Base-by-base conservation (phyloP, 129 eudicot genomes). In the Centella asiatica region DNA sequence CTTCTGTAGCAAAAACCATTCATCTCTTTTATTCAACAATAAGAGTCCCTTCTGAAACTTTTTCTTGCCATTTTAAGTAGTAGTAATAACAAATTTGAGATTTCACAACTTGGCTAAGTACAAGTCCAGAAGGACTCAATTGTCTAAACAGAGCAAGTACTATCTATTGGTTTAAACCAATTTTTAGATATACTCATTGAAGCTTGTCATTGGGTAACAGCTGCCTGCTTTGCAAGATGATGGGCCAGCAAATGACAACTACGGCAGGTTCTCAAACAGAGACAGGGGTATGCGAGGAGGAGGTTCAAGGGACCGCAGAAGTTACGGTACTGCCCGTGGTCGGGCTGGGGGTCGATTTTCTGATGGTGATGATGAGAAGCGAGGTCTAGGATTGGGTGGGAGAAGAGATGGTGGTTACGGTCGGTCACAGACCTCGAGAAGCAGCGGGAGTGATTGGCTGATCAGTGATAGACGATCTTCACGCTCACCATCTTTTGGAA, bases 161-260 rank as follows among this genome's bases (percentile, higher is more conserved):
- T n/a, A n/a, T n/a, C n/a, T n/a, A n/a, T n/a, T n/a, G n/a, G n/a
- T n/a, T n/a, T n/a, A n/a, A n/a, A n/a, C n/a, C n/a, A n/a, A n/a
- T n/a, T n/a, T n/a, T n/a, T n/a, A n/a, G n/a, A n/a, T n/a, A n/a
- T 10, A 2, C 20, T 71, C 32, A 27, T 64, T 37, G 47, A 57
- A 63, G 50, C 61, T 50, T 65, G 28, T n/a, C 31, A 14, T 37
- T 73, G 17, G 68, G 25, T 62, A 73, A 76, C 86, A 87, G 98
- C 72, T 92, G 81, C 98, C 98, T 20, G 60, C 81, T 14, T 77
- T 87, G 83, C 98, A 84, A 84, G 95, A 92, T 64, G 95, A 87
- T 69, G 98, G 90, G 52, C 98, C 94, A 6, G 78, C 85, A 13
- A 71, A 81, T 25, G 98, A 92, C 72, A 79, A 62, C 55, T 92